Base-by-base conservation (phyloP, 2,329 filamentous ascomycete genomes). In the Neoarthrinium moseri region DNA sequence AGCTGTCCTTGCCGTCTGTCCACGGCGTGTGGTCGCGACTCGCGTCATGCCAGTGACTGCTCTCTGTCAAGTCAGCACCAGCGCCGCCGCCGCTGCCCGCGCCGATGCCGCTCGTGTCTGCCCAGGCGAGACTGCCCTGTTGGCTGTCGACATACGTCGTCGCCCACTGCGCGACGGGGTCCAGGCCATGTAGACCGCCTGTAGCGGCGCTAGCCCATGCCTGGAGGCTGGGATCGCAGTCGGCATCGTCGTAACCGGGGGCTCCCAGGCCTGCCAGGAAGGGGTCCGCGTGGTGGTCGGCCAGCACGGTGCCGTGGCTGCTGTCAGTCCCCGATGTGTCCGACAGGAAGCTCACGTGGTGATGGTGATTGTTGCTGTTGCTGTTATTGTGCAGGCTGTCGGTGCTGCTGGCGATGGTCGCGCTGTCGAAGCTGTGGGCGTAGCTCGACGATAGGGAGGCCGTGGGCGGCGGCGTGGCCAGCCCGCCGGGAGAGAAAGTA, bases 381-480 rank as follows among this genome's bases (percentile, higher is more conserved):
- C n/a, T n/a, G n/a, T n/a, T n/a, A n/a, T n/a, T n/a, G 43, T 65
- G 61, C 18, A 61, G 56, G 3, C 60, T 50, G 22, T 52, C 53
- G 30, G 52, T 53, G 6, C 53, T 53, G 46, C 49, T 43, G 52
- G 51, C 51, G 43, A 52, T 27, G 45, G 48, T 46, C 4, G 46
- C 42, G 17, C 46, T 51, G 46, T 77, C 73, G 56, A 77, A 78
- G 39, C 47, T 56, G 48, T 69, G 68, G 13, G 64, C 56, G 33
- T 71, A 66, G 53, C 76, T 77, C 0, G 71, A 69, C 29, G 68
- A 67, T 12, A 82, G 61, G 2, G 71, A 71, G 2, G 76, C 78
- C 2, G 74, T 77, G 4, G 76, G 78, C 4, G 79, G 79, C 20
- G 80, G 79, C 5, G 80, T 83, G 22, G 72, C 73, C 15, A 83